phyloP scores from a whole-genome alignment of 2,329 filamentous ascomycete species.

The Clarireedia hainanense region DNA sequence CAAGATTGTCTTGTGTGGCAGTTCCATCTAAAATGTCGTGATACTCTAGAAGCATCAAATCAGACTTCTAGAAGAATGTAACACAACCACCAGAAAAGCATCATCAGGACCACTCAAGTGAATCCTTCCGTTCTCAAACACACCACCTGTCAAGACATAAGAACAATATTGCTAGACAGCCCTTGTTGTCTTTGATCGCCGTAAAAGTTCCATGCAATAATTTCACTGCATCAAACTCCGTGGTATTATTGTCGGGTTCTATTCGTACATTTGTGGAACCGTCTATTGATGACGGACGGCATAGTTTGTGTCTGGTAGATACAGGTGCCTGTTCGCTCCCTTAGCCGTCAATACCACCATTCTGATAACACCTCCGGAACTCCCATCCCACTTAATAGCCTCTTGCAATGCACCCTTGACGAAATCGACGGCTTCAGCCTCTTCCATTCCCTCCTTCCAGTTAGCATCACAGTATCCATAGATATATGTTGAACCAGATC shows the following conservation, averaged over 20 bases:
- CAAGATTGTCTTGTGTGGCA: too few species aligned
- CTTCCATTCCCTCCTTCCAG: slow-evolving; percentile 92
- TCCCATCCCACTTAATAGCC: slow-evolving; percentile 99
- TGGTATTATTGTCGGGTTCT: slow-evolving; percentile 26
- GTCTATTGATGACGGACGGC: slow-evolving; percentile 42
- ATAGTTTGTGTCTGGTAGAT: slow-evolving; percentile 89
- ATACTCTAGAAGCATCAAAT: background rate
- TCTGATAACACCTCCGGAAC: slow-evolving; percentile 94
- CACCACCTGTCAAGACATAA: slow-evolving; percentile 14
- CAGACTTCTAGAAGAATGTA: slow-evolving; percentile 1
- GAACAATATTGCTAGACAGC: background rate
- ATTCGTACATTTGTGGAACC: slow-evolving; percentile 27
- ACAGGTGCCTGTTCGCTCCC: slow-evolving; percentile 88
- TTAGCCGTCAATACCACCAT: slow-evolving; percentile 92
- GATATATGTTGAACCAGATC: slow-evolving; percentile 97
- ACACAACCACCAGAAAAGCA: background rate
- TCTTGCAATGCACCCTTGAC: slow-evolving; percentile 87
- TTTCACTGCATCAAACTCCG: slow-evolving; percentile 14
- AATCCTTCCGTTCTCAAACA: slow-evolving; percentile 10
- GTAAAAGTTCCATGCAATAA: slow-evolving; percentile 11
- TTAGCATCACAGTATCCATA: slow-evolving; percentile 97
- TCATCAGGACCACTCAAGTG: background rate
- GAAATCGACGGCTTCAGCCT: slow-evolving; percentile 82
- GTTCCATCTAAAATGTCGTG: background rate
- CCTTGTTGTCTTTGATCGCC: slow-evolving; percentile 11